Conservation (phyloP, 2,329 filamentous ascomycete genomes). For the Cladosporium sp. region DNA sequence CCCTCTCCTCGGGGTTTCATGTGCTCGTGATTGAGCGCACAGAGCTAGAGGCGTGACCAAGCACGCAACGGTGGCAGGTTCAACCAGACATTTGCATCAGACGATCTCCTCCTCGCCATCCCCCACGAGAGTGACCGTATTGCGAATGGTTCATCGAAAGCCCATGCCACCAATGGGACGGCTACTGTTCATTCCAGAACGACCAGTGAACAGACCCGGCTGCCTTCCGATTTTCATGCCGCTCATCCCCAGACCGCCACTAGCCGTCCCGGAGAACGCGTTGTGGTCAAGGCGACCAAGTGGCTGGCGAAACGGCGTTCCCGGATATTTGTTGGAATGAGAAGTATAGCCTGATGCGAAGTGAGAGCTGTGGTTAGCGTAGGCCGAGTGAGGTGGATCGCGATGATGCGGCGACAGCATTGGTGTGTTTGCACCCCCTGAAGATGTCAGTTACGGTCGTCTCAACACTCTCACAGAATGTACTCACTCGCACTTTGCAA, state of each 20-base stretch:
- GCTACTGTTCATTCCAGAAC: conserved; percentile 2
- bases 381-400: conserved; percentile 1
- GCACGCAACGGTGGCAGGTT: too few relatives aligned
- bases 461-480: too few relatives aligned
- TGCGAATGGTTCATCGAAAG: conserved; percentile 9
- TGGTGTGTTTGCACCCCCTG: background rate
- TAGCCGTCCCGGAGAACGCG: conserved; percentile 28
- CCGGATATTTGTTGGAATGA: background rate
- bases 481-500: conserved; percentile 19
- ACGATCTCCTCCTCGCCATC: too few relatives aligned
- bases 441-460: background rate
- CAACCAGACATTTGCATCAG: too few relatives aligned
- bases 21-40: too few relatives aligned
- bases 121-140: too few relatives aligned
- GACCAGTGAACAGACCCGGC: background rate
- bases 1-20: too few relatives aligned
- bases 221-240: conserved; percentile 31
- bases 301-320: conserved; percentile 32
- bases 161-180: conserved; percentile 4
- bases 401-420: background rate
- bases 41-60: too few relatives aligned
- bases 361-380: background rate
- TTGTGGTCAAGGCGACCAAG: conserved; percentile 26
- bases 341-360: background rate
- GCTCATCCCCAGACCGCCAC: conserved; percentile 28